Conservation (phyloP, 805 yeast species). For the Schwanniomyces occidentalis region DNA sequence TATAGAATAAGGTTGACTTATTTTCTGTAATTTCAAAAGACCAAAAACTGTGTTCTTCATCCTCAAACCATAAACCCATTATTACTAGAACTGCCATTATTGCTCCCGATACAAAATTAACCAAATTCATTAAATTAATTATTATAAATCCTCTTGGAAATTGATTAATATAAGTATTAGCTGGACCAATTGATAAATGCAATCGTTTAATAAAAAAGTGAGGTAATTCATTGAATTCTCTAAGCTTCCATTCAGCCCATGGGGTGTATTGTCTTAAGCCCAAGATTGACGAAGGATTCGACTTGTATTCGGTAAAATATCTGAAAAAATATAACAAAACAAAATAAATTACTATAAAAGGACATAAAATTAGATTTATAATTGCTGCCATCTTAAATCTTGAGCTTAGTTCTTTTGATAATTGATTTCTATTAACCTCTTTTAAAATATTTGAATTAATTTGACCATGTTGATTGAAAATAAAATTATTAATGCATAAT, state of each 20-base stretch:
- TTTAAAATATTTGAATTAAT: constrained; percentile 69
- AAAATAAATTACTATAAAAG: constrained; percentile 82
- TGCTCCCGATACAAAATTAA: constrained; percentile 77
- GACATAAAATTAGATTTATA: constrained; percentile 78
- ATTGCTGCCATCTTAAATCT: constrained; percentile 87
- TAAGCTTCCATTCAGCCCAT: constrained; percentile 88
- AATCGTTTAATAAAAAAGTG: constrained; percentile 83
- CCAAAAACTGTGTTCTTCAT: constrained; percentile 74
- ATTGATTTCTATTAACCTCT: constrained; percentile 63
- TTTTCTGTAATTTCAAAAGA: constrained; percentile 86
- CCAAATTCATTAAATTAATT: constrained; percentile 35
- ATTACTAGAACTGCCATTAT: constrained; percentile 75
- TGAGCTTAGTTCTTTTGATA: constrained; percentile 69
- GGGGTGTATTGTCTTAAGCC: constrained; percentile 83
- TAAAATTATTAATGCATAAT: constrained; percentile 81
- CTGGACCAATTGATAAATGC: constrained; percentile 74
- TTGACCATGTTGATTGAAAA: constrained; percentile 83
- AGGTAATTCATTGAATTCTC: constrained; percentile 91
- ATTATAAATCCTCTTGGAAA: constrained; percentile 75
- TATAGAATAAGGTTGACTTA: constrained; percentile 80
- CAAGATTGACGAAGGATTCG: constrained; percentile 79
- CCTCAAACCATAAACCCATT: constrained; percentile 74
- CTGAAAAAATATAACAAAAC: constrained; percentile 81
- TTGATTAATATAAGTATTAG: constrained; percentile 81
- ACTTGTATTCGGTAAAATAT: constrained; percentile 89